A percentile compares a stretch with the other conserved stretches of the same genome.
phyloP scores from a whole-genome alignment of 352 stramenopile species.

The Chrysophaeum taylorii region DNA sequence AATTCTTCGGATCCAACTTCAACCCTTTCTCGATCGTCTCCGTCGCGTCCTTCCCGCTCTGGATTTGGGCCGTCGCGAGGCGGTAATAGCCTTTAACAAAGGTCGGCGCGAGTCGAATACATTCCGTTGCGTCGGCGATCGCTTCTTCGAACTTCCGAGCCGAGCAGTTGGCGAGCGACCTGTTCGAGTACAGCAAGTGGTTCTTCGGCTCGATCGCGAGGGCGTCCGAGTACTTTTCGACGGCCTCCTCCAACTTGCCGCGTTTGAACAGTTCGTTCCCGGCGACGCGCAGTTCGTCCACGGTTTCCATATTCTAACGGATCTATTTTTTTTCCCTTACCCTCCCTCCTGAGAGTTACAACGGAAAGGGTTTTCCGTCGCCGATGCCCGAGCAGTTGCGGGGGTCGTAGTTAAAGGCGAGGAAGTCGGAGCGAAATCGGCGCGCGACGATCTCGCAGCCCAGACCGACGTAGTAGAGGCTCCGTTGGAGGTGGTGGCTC shows the following conservation, averaged over 20 bases:
- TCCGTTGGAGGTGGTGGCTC: too few species aligned
- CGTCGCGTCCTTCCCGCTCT: conserved; percentile 41
- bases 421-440: too few species aligned
- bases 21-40: conserved; percentile 50
- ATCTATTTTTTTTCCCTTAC: too few species aligned
- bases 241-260: conserved; percentile 48
- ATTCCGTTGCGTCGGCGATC: conserved; percentile 52
- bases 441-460: too few species aligned
- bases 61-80: conserved; percentile 48
- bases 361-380: too few species aligned
- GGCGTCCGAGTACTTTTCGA: conserved; percentile 48
- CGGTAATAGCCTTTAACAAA: conserved; percentile 65
- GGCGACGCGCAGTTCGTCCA: not conserved
- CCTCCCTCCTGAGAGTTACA: too few species aligned
- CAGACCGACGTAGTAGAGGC: too few species aligned
- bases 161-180: conserved; percentile 42
- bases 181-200: conserved; percentile 14
- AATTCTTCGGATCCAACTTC: conserved; percentile 46
- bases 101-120: conserved; percentile 46
- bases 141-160: conserved; percentile 43
- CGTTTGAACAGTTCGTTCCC: conserved; percentile 51
- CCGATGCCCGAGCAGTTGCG: too few species aligned
- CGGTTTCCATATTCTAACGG: conserved; percentile 3
- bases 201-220: conserved; percentile 37
- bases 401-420: too few species aligned